Evolutionary conservation across 73 alveolate genomes (phyloP).

Genomic region (Loxodes magnus): DNA sequence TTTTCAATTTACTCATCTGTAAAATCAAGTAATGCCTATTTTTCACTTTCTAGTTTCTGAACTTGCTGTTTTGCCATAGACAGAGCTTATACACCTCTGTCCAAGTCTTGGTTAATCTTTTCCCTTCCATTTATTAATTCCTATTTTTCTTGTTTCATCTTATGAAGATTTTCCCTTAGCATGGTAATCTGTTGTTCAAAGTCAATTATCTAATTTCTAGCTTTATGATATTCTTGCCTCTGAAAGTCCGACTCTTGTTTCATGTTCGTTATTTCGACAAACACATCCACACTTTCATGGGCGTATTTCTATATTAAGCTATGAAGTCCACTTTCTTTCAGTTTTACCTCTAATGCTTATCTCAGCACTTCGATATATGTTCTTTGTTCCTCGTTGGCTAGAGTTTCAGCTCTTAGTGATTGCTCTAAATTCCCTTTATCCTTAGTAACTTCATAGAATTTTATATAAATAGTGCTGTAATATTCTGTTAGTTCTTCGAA

Average conservation of each 20-base stretch:
- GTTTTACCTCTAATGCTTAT: constrained; percentile 37
- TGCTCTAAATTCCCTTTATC: constrained; percentile 4
- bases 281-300: neutral
- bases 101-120: neutral
- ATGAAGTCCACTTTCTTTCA: neutral
- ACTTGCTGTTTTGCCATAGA: constrained; percentile 8
- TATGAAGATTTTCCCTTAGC: neutral
- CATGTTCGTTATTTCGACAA: neutral
- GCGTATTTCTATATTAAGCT: neutral
- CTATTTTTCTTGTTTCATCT: neutral
- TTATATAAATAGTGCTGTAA: neutral
- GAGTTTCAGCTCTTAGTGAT: constrained; percentile 28
- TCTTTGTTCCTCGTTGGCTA: constrained; percentile 49
- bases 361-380: constrained; percentile 50
- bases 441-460: neutral
- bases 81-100: constrained; percentile 5
- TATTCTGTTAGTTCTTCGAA: constrained; percentile 9
- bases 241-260: neutral
- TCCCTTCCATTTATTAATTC: neutral
- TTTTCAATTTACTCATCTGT: constrained; percentile 30
- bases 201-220: constrained; percentile 9
- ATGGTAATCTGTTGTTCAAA: constrained; percentile 12
- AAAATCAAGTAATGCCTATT: constrained; percentile 42
- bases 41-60: constrained; percentile 33
- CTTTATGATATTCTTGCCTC: constrained; percentile 8